Percentiles rank a stretch among this genome's conserved stretches.
phyloP scores from a whole-genome alignment of 2,329 filamentous ascomycete genomes.

The Alternaria arborescens region DNA sequence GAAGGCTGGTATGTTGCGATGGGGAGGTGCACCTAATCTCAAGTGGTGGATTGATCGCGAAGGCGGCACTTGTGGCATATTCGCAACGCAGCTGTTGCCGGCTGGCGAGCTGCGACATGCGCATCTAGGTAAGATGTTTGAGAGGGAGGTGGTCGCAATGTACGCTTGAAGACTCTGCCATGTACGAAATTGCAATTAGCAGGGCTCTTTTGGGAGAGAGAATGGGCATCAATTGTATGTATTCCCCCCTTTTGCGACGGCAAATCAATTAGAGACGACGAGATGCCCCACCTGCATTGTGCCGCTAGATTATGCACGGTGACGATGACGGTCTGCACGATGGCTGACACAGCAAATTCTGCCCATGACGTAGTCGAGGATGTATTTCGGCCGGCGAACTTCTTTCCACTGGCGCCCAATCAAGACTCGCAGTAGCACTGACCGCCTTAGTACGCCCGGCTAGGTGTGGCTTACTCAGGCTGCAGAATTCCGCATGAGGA shows the following conservation, averaged over 20 bases:
- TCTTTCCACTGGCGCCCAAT: neutral
- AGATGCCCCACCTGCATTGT: neutral
- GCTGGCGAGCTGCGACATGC: slow-evolving; percentile 31
- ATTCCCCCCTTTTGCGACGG: slow-evolving; percentile 1
- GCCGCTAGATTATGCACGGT: slow-evolving; percentile 10
- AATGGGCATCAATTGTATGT: neutral
- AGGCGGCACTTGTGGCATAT: slow-evolving; percentile 21
- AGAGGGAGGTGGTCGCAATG: slow-evolving; percentile 24
- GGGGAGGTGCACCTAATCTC: slow-evolving; percentile 35
- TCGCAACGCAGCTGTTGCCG: slow-evolving; percentile 35
- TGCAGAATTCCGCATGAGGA: neutral
- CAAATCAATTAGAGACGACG: neutral
- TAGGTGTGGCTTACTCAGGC: slow-evolving; percentile 16
- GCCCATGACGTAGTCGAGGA: slow-evolving; percentile 8
- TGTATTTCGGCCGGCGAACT: slow-evolving; percentile 2
- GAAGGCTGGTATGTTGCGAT: slow-evolving; percentile 21
- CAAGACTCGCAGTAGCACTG: neutral
- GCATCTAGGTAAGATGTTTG: slow-evolving; percentile 28
- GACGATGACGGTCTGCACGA: slow-evolving; percentile 2
- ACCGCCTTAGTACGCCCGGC: slow-evolving; percentile 10
- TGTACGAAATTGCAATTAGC: neutral
- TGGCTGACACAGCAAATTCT: slow-evolving; percentile 13
- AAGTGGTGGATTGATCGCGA: slow-evolving; percentile 41
- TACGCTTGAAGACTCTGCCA: neutral
- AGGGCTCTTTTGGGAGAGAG: neutral